phyloP scores from a whole-genome alignment of 306 rosid genomes.

The Fragaria ananassa region DNA sequence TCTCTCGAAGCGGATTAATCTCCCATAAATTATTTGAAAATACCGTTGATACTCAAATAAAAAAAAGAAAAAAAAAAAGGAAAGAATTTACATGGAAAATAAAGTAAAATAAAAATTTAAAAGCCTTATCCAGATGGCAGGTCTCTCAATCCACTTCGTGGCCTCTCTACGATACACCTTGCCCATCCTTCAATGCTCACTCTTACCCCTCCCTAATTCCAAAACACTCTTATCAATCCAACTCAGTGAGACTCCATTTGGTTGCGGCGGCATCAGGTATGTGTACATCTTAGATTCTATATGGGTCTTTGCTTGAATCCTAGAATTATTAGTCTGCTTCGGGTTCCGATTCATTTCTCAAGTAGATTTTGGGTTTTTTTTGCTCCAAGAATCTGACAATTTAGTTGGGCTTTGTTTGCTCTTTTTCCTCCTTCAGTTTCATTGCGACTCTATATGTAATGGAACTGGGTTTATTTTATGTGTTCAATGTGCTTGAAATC shows the following conservation, averaged over 20 bases:
- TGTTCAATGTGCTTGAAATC: neutral
- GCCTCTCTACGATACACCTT: neutral
- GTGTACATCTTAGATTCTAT: neutral
- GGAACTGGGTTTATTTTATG: neutral
- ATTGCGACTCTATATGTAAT: neutral
- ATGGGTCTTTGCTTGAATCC: neutral
- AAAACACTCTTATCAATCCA: neutral
- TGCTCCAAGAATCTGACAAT: neutral
- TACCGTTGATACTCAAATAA: too few relatives aligned
- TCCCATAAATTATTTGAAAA: too few relatives aligned
- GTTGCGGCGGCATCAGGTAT: slow-evolving; percentile 4
- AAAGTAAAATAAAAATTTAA: neutral
- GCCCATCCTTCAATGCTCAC: neutral
- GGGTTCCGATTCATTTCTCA: neutral
- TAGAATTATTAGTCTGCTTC: neutral
- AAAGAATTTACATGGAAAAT: too few relatives aligned
- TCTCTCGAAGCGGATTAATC: too few relatives aligned
- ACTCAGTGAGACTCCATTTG: neutral
- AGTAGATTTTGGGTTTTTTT: neutral
- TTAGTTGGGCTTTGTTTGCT: neutral
- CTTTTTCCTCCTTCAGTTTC: neutral
- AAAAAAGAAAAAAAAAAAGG: too few relatives aligned
- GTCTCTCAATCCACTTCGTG: slow-evolving; percentile 4
- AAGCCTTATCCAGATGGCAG: slow-evolving; percentile 1
- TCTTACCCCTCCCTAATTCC: neutral